Percentiles rank a stretch among this genome's conserved stretches.
phyloP scores from a whole-genome alignment of 1,139 yeast species.

The Sugiyamaella xylanicola region DNA sequence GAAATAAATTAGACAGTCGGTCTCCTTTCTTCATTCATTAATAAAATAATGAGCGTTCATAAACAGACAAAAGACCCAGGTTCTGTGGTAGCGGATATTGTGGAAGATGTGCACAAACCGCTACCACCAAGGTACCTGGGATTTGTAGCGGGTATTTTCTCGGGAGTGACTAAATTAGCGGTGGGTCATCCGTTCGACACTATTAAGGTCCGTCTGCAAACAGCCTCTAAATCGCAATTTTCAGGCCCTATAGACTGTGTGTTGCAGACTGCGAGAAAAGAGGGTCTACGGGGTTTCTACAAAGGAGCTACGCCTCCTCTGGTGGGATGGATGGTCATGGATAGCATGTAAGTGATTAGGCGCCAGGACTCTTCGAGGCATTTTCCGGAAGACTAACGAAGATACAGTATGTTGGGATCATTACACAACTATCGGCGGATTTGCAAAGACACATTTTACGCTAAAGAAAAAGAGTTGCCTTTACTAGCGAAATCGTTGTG shows the following conservation, averaged over 20 bases:
- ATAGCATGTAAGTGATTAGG: constrained; percentile 52
- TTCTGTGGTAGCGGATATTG: constrained; percentile 14
- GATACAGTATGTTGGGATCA: constrained; percentile 68
- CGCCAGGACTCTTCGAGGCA: too few relatives aligned
- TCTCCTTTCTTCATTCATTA: neutral
- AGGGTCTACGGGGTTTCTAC: constrained; percentile 76
- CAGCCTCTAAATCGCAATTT: constrained; percentile 70
- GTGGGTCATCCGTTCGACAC: constrained; percentile 97
- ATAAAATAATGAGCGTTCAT: neutral
- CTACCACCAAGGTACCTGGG: constrained; percentile 47
- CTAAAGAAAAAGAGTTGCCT: constrained; percentile 62
- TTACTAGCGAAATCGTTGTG: constrained; percentile 74
- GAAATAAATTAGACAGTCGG: neutral
- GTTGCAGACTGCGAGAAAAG: constrained; percentile 65
- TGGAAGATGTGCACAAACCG: constrained; percentile 14
- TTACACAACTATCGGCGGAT: constrained; percentile 73
- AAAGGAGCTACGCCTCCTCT: constrained; percentile 92
- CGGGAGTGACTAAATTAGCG: constrained; percentile 81
- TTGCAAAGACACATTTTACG: constrained; percentile 63
- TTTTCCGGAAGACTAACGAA: neutral
- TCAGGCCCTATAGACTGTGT: constrained; percentile 84
- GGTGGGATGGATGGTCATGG: constrained; percentile 94
- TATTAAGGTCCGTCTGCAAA: constrained; percentile 82
- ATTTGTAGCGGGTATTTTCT: constrained; percentile 83
- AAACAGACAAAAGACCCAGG: neutral